These are phyloP conservation scores for Talaromyces sp. DNA, from an alignment of 2,329 filamentous ascomycete species.

Conservation along the genomic window DNA sequence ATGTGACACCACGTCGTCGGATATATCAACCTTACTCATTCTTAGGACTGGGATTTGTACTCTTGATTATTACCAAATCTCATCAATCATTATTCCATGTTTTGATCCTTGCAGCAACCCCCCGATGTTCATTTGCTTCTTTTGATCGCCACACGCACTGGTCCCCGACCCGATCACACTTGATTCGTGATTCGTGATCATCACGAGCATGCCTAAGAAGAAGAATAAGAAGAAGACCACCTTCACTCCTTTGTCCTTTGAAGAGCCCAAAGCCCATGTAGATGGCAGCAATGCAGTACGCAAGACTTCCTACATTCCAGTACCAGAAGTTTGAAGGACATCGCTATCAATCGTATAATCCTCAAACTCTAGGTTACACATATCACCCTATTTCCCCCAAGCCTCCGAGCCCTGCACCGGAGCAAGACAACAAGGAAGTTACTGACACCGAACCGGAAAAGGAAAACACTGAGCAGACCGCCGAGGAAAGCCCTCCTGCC, in stretches of 20 bases:
- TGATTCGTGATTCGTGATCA: constrained; percentile 24
- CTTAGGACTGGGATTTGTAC: not conserved
- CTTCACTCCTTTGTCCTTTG: constrained; percentile 19
- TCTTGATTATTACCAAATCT: not conserved
- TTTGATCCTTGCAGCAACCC: constrained; percentile 7
- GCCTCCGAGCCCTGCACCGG: constrained; percentile 28
- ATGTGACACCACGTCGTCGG: not conserved
- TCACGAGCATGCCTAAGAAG: constrained; percentile 30
- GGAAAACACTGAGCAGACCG: constrained; percentile 18
- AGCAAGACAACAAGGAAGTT: constrained; percentile 34
- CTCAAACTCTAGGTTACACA: constrained; percentile 31
- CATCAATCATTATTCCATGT: constrained; percentile 4
- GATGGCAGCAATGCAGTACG: constrained; percentile 36
- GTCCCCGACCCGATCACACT: not conserved
- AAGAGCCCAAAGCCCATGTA: constrained; percentile 23
- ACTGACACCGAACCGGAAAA: constrained; percentile 29
- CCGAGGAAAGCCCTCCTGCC: constrained; percentile 20
- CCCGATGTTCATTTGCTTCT: constrained; percentile 5
- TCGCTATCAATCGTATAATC: constrained; percentile 42
- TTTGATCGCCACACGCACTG: constrained; percentile 1
- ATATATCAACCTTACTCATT: constrained; percentile 1
- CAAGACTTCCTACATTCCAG: constrained; percentile 36
- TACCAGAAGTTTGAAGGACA: constrained; percentile 39
- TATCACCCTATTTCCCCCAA: constrained; percentile 30
- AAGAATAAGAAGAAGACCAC: constrained; percentile 32